Conservation (phyloP, 345 rosid species). For the Luvunga scandens region DNA sequence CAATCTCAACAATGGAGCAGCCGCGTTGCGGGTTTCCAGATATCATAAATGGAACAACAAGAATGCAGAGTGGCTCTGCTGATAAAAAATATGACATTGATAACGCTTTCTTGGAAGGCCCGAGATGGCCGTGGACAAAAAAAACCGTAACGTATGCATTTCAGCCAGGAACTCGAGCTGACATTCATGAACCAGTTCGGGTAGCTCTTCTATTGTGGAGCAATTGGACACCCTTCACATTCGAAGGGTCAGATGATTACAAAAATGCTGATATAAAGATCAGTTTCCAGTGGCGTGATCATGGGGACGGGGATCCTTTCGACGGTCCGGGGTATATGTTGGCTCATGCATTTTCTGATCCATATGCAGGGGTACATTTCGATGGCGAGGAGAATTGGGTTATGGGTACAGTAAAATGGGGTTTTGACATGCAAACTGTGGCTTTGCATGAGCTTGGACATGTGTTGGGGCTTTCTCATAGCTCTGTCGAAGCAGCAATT, state of each 20-base stretch:
- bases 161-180: neutral
- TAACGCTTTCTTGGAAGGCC: neutral
- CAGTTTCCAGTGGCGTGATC: neutral
- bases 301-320: neutral
- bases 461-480: neutral
- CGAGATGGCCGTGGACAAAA: neutral
- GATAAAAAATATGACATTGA: neutral
- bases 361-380: neutral
- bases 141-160: neutral
- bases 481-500: neutral
- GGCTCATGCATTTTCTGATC: neutral
- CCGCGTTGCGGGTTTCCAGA: conserved; percentile 5
- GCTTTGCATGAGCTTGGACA: conserved; percentile 21
- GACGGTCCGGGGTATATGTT: neutral
- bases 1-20: conserved; percentile 1
- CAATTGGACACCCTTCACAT: neutral
- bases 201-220: neutral
- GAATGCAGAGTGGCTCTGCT: neutral
- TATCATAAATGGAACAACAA: conserved; percentile 15
- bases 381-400: conserved; percentile 2
- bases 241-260: neutral
- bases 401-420: neutral
- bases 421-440: neutral
- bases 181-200: neutral
- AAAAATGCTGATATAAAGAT: conserved; percentile 6